phyloP scores from a whole-genome alignment of 352 stramenopile genomes.

The Globisporangium carolinianum region DNA sequence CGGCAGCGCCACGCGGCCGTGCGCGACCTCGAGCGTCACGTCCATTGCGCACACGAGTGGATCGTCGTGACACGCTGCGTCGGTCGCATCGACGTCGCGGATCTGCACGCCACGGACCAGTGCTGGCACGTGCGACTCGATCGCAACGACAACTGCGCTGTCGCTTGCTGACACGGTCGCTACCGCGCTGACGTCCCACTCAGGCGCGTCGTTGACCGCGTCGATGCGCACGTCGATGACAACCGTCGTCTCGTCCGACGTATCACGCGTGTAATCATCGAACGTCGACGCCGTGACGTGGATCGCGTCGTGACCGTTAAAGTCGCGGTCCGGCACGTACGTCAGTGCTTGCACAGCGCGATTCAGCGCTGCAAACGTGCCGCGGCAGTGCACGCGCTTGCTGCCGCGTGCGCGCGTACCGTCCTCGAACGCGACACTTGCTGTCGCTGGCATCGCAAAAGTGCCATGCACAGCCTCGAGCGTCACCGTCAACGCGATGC shows the following conservation, averaged over 20 bases:
- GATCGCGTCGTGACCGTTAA: slow-evolving; percentile 38
- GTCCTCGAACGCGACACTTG: slow-evolving; percentile 23
- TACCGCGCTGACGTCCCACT: slow-evolving; percentile 34
- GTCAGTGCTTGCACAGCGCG: slow-evolving; percentile 20
- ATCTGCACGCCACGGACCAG: slow-evolving; percentile 33
- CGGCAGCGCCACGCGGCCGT: slow-evolving; percentile 32
- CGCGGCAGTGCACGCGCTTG: slow-evolving; percentile 17
- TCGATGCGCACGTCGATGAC: slow-evolving; percentile 30
- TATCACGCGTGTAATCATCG: slow-evolving; percentile 36
- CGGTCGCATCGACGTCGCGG: slow-evolving; percentile 33
- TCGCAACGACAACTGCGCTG: not conserved
- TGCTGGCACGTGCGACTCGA: slow-evolving; percentile 10
- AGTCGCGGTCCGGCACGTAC: slow-evolving; percentile 36
- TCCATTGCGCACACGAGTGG: slow-evolving; percentile 38
- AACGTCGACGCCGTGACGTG: slow-evolving; percentile 27
- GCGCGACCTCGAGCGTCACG: slow-evolving; percentile 38
- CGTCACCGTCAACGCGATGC: slow-evolving; percentile 16
- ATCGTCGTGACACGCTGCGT: not conserved
- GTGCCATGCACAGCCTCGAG: slow-evolving; percentile 4
- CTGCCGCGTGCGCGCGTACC: not conserved
- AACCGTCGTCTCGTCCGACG: slow-evolving; percentile 18
- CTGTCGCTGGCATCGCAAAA: slow-evolving; percentile 7
- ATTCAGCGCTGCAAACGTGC: slow-evolving; percentile 46
- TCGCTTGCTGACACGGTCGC: slow-evolving; percentile 9
- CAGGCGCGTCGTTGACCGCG: slow-evolving; percentile 48